Conservation (phyloP, 208 protist species). For the Trypanosoma boissoni region DNA sequence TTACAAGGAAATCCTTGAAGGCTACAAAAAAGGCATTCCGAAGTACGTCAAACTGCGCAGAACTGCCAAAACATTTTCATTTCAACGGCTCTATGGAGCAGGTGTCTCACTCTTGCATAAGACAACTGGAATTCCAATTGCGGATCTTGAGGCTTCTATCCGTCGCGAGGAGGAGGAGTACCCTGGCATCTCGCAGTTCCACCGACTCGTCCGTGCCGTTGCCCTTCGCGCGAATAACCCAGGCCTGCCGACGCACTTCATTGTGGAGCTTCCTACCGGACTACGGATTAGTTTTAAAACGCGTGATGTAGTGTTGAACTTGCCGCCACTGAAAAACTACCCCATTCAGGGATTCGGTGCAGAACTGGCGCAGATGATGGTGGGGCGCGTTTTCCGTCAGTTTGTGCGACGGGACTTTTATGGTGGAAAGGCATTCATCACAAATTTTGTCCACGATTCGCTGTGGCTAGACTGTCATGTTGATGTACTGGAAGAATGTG, state of each 20-base stretch:
- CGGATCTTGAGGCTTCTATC: slow-evolving; percentile 70
- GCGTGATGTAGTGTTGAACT: slow-evolving; percentile 74
- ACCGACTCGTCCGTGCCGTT: slow-evolving; percentile 63
- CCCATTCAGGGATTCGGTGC: slow-evolving; percentile 88
- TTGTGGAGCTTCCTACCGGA: slow-evolving; percentile 83
- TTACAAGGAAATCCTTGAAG: slow-evolving; percentile 78
- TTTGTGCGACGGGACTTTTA: slow-evolving; percentile 71
- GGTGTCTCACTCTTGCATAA: slow-evolving; percentile 79
- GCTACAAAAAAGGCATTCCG: slow-evolving; percentile 53
- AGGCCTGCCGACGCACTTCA: slow-evolving; percentile 73
- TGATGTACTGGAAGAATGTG: slow-evolving; percentile 63
- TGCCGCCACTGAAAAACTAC: slow-evolving; percentile 88
- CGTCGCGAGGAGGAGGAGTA: slow-evolving; percentile 68
- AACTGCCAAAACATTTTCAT: slow-evolving; percentile 88
- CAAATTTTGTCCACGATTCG: slow-evolving; percentile 91
- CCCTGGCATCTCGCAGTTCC: slow-evolving; percentile 70
- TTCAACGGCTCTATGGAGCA: slow-evolving; percentile 88
- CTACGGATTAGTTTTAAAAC: slow-evolving; percentile 71
- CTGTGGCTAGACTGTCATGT: slow-evolving; percentile 89
- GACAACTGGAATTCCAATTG: slow-evolving; percentile 77
- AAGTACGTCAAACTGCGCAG: slow-evolving; percentile 73
- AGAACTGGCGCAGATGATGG: slow-evolving; percentile 88
- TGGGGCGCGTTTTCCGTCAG: slow-evolving; percentile 75
- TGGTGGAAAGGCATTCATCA: slow-evolving; percentile 56
- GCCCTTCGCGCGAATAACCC: slow-evolving; percentile 78